Evolutionary conservation across 2,329 filamentous ascomycete genomes (phyloP).

Genomic region (Fusarium sp.): DNA sequence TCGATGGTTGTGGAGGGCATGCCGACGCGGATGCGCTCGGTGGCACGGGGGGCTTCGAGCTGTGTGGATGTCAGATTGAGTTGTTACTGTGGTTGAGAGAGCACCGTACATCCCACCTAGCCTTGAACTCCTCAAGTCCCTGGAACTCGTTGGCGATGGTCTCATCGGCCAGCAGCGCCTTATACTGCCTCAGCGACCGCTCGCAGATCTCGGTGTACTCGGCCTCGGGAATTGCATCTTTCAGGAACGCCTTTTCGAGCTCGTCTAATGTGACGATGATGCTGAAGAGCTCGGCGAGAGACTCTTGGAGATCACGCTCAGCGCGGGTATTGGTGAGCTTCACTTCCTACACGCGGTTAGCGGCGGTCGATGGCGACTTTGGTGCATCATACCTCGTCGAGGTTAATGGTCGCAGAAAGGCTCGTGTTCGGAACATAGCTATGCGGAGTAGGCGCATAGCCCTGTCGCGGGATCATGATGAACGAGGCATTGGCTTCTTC

Average conservation of each 20-base stretch:
- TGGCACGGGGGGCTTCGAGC: slow-evolving; percentile 95
- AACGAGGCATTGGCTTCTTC: slow-evolving; percentile 45
- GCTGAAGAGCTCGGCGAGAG: slow-evolving; percentile 95
- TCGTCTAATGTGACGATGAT: slow-evolving; percentile 97
- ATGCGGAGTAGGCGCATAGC: slow-evolving; percentile 90
- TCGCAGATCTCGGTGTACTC: slow-evolving; percentile 98
- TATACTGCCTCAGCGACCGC: slow-evolving; percentile 94
- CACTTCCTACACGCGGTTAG: slow-evolving; percentile 76
- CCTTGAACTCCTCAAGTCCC: slow-evolving; percentile 90
- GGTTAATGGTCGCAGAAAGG: slow-evolving; percentile 88
- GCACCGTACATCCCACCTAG: slow-evolving; percentile 82
- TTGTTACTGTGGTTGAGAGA: fast-evolving
- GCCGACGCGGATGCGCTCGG: slow-evolving; percentile 90
- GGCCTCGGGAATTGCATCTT: slow-evolving; percentile 89
- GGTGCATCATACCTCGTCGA: slow-evolving; percentile 78
- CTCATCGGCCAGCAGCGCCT: slow-evolving; percentile 91
- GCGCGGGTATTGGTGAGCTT: slow-evolving; percentile 88
- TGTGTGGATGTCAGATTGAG: slow-evolving; percentile 50
- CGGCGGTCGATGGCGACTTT: slow-evolving; percentile 27
- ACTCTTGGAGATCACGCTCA: slow-evolving; percentile 94
- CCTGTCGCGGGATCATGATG: slow-evolving; percentile 70
- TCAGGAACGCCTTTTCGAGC: slow-evolving; percentile 95
- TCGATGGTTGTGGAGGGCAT: slow-evolving; percentile 85
- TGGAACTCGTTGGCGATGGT: slow-evolving; percentile 89
- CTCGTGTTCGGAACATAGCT: slow-evolving; percentile 90